Percentiles rank a stretch among this genome's conserved stretches.
phyloP scores from a whole-genome alignment of 768 basidiomycete species.

The Mycena epipterygia region DNA sequence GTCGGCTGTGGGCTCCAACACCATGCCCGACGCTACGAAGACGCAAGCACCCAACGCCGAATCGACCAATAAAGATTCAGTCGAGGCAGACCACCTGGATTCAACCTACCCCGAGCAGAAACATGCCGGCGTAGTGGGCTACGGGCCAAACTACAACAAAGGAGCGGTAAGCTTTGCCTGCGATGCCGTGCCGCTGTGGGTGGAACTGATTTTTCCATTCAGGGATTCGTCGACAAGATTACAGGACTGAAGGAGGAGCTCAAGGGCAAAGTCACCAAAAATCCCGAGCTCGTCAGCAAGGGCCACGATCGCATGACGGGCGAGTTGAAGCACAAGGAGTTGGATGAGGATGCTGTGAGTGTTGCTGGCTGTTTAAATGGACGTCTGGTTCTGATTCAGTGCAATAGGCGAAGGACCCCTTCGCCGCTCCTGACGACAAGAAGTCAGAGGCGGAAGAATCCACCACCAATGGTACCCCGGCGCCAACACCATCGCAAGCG shows the following conservation, averaged over 20 bases:
- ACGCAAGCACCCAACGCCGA: slow-evolving; percentile 3
- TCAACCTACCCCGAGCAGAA: slow-evolving; percentile 55
- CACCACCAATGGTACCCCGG: no score
- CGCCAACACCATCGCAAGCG: no score
- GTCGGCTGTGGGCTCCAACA: slow-evolving; percentile 35
- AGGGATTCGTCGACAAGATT: slow-evolving; percentile 50
- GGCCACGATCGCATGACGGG: slow-evolving; percentile 50
- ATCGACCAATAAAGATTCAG: slow-evolving; percentile 4
- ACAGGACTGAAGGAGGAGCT: slow-evolving; percentile 51
- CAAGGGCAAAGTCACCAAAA: slow-evolving; percentile 49
- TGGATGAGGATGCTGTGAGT: slow-evolving; percentile 42
- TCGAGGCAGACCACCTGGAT: slow-evolving; percentile 13
- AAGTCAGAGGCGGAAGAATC: not conserved
- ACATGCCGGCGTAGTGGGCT: slow-evolving; percentile 60
- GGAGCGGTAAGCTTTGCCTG: slow-evolving; percentile 51
- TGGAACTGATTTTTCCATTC: not conserved
- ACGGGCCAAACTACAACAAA: slow-evolving; percentile 55
- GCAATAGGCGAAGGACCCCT: slow-evolving; percentile 34
- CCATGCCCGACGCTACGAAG: slow-evolving; percentile 30
- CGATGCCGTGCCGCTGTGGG: not conserved
- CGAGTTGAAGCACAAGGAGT: slow-evolving; percentile 48
- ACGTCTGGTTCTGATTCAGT: not conserved
- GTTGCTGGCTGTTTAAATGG: not conserved
- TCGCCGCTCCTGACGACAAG: slow-evolving; percentile 38
- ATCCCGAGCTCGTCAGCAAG: slow-evolving; percentile 42